Percentiles rank a stretch among this genome's conserved stretches.
phyloP scores from a whole-genome alignment of 2,329 filamentous ascomycete species.

The Dactylellina haptotyla region DNA sequence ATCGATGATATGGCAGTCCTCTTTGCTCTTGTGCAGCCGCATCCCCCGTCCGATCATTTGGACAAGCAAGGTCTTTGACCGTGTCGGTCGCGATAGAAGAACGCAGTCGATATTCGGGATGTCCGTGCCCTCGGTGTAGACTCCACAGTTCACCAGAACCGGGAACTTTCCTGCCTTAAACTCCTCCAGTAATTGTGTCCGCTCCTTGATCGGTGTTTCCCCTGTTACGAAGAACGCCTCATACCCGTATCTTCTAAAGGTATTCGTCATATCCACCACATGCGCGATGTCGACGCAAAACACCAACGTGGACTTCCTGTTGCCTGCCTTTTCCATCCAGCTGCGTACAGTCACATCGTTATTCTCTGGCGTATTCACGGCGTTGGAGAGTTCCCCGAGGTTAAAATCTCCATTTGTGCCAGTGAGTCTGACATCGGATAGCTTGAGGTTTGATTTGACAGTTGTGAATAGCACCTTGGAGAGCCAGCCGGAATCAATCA shows the following conservation, averaged over 20 bases:
- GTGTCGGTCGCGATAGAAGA: slow-evolving; percentile 84
- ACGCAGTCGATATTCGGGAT: slow-evolving; percentile 98
- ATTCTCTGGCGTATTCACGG: slow-evolving; percentile 80
- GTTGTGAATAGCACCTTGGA: slow-evolving; percentile 94
- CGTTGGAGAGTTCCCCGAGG: slow-evolving; percentile 77
- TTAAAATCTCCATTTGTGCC: slow-evolving; percentile 81
- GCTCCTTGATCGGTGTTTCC: slow-evolving; percentile 75
- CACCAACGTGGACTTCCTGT: slow-evolving; percentile 83
- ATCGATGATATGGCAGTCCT: slow-evolving; percentile 93
- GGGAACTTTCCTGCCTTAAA: slow-evolving; percentile 83
- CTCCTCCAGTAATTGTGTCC: slow-evolving; percentile 75
- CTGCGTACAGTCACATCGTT: slow-evolving; percentile 87
- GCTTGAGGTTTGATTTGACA: slow-evolving; percentile 81
- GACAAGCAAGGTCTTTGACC: slow-evolving; percentile 89
- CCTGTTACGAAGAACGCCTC: slow-evolving; percentile 90
- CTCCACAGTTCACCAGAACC: slow-evolving; percentile 91
- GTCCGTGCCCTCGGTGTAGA: slow-evolving; percentile 97
- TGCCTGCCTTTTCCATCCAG: slow-evolving; percentile 78
- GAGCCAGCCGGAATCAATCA: slow-evolving; percentile 75
- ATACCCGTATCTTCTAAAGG: slow-evolving; percentile 79
- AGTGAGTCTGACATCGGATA: slow-evolving; percentile 74
- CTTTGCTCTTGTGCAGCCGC: slow-evolving; percentile 80
- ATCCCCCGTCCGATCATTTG: slow-evolving; percentile 98
- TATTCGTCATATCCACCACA: slow-evolving; percentile 76
- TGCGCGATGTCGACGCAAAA: slow-evolving; percentile 94